phyloP scores from a whole-genome alignment of 768 basidiomycete species.

The Dioszegia aurantiaca region DNA sequence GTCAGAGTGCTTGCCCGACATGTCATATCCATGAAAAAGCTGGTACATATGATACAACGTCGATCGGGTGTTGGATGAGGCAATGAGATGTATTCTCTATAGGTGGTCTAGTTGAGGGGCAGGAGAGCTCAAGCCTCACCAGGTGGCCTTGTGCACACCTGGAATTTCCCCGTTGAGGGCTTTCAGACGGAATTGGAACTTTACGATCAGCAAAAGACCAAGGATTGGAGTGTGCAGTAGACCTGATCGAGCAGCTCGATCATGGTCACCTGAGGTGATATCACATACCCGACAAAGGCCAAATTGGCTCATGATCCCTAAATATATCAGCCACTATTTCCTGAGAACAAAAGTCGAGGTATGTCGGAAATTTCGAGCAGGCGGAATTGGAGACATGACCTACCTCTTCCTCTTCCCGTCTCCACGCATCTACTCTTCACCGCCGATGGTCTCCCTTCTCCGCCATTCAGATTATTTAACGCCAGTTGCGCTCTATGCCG shows the following conservation, averaged over 20 bases:
- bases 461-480: conserved; percentile 73
- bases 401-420: conserved; percentile 79
- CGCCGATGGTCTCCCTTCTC: conserved; percentile 76
- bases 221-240: too few relatives aligned
- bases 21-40: too few relatives aligned
- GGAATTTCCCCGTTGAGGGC: conserved; percentile 77
- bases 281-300: conserved; percentile 70
- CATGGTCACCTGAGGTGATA: too few relatives aligned
- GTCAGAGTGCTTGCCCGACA: too few relatives aligned
- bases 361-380: too few relatives aligned
- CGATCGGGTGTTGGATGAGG: too few relatives aligned
- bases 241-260: too few relatives aligned
- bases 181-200: conserved; percentile 89
- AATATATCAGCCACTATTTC: conserved; percentile 3
- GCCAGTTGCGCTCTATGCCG: conserved; percentile 93
- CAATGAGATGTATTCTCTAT: too few relatives aligned
- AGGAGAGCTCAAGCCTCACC: too few relatives aligned
- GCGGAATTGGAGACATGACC: conserved; percentile 16
- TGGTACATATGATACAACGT: too few relatives aligned
- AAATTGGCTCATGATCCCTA: conserved; percentile 73
- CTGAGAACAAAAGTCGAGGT: too few relatives aligned
- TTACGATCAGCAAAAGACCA: conserved; percentile 16
- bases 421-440: conserved; percentile 86
- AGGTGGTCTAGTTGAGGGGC: too few relatives aligned
- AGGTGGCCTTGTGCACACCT: conserved; percentile 87